Base-by-base conservation (phyloP, 192 early-diverging fungal genomes). In the Coemansia sp. region DNA sequence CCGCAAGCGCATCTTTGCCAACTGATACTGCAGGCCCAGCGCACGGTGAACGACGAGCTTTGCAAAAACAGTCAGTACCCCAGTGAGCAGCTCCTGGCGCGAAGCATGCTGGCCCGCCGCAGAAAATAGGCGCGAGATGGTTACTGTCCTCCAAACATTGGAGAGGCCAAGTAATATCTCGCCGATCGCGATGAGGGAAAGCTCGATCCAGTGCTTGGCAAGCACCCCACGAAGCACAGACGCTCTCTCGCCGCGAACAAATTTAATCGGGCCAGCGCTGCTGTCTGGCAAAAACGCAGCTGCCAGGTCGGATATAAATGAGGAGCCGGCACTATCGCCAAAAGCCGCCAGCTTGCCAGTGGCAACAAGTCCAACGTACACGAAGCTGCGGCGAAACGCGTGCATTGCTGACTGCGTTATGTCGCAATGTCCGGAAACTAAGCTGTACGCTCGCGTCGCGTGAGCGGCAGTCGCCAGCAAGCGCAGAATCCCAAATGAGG, bases 101-200 rank as follows among this genome's bases (percentile, higher is more conserved):
- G 59, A 15, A 22, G 27, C 15, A 6, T 31, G 51, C 51, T 54
- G 51, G 51, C 51, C 19, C 0, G 31, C 49, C 29, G 62, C 40
- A 1, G 62, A 59, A 46, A 71, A 77, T 8, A 77, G 40, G 22
- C 25, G 27, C 31, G 29, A 53, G 32, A 65, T n/a, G 10, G 62
- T 27, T 17, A 72, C 27, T 12, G 19, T 20, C 31, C 36, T 54
- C 76, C 76, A 73, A 10, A 58, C 54, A 9, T 64, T 37, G 11
- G 31, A 20, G 8, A 43, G 12, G 1, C 70, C 69, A 20, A 71
- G 60, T 17, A 54, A 31, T 9, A 54, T 31, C 29, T 32, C 51
- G 27, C 15, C 38, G 25, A 10, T 24, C 29, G 51, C 51, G 4
- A 17, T 31, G n/a, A 54, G 15, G 27, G 17, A 54, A 54, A 54